These are phyloP conservation scores for Metschnikowia sp. DNA, from an alignment of 805 yeast genomes.

Conservation along the genomic window DNA sequence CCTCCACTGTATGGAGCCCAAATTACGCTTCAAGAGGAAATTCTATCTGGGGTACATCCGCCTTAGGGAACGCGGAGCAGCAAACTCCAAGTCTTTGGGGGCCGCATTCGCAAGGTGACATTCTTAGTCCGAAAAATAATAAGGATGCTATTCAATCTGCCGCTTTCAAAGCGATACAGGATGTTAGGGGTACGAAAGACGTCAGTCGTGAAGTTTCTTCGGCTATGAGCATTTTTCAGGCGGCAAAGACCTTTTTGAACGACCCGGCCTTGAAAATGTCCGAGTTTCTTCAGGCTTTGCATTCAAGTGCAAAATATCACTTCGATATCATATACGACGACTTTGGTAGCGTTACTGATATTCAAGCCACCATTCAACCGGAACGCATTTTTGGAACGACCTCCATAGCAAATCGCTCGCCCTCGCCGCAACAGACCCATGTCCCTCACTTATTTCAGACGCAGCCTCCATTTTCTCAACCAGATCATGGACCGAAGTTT, in stretches of 20 bases:
- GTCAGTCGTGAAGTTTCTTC: slow-evolving; percentile 37
- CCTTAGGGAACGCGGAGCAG: not conserved
- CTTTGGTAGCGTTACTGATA: slow-evolving; percentile 41
- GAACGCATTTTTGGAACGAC: slow-evolving; percentile 4
- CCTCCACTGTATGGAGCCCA: slow-evolving; percentile 8
- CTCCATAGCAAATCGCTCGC: slow-evolving; percentile 1
- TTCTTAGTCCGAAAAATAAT: not conserved
- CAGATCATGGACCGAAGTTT: not conserved
- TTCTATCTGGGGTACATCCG: slow-evolving; percentile 8
- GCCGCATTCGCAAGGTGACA: slow-evolving; percentile 1
- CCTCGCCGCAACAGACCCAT: slow-evolving; percentile 8
- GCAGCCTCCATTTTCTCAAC: slow-evolving; percentile 5
- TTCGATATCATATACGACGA: slow-evolving; percentile 48
- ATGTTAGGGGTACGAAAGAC: slow-evolving; percentile 34
- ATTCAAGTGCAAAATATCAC: slow-evolving; percentile 18
- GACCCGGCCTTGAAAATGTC: slow-evolving; percentile 28
- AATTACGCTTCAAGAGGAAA: slow-evolving; percentile 3
- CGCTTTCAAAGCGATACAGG: slow-evolving; percentile 38
- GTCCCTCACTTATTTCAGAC: slow-evolving; percentile 3
- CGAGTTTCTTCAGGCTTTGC: slow-evolving; percentile 25
- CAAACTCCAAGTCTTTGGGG: slow-evolving; percentile 3
- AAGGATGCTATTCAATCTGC: slow-evolving; percentile 20
- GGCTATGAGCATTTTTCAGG: slow-evolving; percentile 29
- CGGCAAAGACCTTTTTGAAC: slow-evolving; percentile 27
- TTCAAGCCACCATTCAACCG: slow-evolving; percentile 21